Percentiles rank a stretch among this genome's conserved stretches.
phyloP scores from a whole-genome alignment of 768 basidiomycete genomes.

The Russula lepida region DNA sequence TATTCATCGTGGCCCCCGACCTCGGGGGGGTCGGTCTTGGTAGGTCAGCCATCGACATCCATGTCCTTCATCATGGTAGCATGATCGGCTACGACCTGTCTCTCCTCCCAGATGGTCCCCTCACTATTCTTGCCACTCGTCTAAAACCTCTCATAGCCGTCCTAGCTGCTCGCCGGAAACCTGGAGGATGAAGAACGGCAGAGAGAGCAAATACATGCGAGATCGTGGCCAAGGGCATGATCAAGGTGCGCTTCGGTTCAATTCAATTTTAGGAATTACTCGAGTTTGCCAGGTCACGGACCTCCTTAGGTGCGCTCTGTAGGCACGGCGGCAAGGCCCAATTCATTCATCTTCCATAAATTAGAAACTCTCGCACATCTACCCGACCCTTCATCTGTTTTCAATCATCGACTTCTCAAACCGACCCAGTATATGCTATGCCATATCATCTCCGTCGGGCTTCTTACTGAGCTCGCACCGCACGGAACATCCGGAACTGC shows the following conservation, averaged over 20 bases:
- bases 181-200: slow-evolving; percentile 54
- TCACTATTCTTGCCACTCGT: slow-evolving; percentile 41
- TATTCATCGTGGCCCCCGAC: no score
- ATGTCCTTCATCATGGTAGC: slow-evolving; percentile 1
- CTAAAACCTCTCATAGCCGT: slow-evolving; percentile 60
- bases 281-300: background rate
- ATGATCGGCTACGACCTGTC: background rate
- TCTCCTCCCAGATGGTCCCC: slow-evolving; percentile 26
- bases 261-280: no score
- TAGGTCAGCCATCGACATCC: no score
- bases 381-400: slow-evolving; percentile 52
- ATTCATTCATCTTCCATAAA: slow-evolving; percentile 53
- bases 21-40: no score
- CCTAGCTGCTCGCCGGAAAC: slow-evolving; percentile 54
- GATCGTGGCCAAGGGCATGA: slow-evolving; percentile 41
- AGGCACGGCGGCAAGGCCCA: slow-evolving; percentile 28
- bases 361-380: slow-evolving; percentile 55
- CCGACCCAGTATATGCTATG: slow-evolving; percentile 74
- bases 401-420: slow-evolving; percentile 46
- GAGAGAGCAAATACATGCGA: slow-evolving; percentile 48
- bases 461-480: slow-evolving; percentile 71
- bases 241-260: slow-evolving; percentile 43
- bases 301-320: slow-evolving; percentile 50
- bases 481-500: slow-evolving; percentile 63
- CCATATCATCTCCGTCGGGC: slow-evolving; percentile 54